phyloP scores from a whole-genome alignment of 345 rosid species.

The Camelina laxa region DNA sequence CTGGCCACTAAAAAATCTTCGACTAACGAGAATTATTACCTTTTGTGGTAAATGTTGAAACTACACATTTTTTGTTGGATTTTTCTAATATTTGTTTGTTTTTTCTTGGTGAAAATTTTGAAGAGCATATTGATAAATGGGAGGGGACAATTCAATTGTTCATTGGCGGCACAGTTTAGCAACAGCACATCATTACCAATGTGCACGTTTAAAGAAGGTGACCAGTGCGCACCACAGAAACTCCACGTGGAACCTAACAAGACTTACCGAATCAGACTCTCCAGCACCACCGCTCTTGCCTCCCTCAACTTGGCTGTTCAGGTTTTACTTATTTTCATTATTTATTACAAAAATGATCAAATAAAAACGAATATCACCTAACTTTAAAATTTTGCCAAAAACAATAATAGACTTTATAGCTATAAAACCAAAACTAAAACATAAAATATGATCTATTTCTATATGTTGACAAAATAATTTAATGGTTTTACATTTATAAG shows the following conservation, averaged over 20 bases:
- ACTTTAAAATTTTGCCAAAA: neutral
- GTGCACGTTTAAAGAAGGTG: constrained; percentile 61
- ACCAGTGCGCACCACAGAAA: constrained; percentile 66
- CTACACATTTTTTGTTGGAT: neutral
- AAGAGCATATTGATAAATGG: constrained; percentile 72
- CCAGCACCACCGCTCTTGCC: constrained; percentile 73
- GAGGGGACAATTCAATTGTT: constrained; percentile 83
- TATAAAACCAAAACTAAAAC: neutral
- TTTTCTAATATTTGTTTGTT: neutral
- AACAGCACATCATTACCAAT: neutral
- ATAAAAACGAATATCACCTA: neutral
- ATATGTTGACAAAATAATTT: neutral
- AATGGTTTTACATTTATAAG: neutral
- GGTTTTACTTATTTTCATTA: constrained; percentile 40
- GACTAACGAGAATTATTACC: neutral
- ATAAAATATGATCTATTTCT: neutral
- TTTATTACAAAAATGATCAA: neutral
- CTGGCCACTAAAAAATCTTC: neutral
- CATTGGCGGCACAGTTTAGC: constrained; percentile 56
- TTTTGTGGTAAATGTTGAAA: neutral
- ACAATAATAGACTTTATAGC: neutral
- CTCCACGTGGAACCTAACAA: constrained; percentile 60
- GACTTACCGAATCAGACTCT: constrained; percentile 70
- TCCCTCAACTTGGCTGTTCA: constrained; percentile 73
- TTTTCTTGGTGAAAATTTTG: neutral